Conservation (phyloP, 2,329 filamentous ascomycete species). For the Zalaria sp. region DNA sequence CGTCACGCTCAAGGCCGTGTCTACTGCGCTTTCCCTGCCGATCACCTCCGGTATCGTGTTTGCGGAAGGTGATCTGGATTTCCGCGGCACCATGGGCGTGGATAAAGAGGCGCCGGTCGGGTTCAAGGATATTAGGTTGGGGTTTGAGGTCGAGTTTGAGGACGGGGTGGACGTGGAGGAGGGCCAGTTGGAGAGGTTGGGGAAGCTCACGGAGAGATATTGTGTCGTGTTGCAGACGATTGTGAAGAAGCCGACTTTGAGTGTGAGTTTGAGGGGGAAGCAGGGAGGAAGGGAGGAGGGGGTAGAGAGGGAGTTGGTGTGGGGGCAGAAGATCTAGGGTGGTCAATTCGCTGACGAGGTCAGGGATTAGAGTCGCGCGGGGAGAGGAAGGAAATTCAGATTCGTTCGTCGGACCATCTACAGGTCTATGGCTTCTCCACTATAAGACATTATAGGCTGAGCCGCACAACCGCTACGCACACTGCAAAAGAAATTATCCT, state of each 20-base stretch:
- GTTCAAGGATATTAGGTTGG: conserved; percentile 31
- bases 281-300: conserved; percentile 11
- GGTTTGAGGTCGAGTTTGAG: conserved; percentile 27
- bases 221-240: conserved; percentile 31
- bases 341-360: too few species aligned
- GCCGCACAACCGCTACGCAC: too few species aligned
- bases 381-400: too few species aligned
- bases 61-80: conserved; percentile 35
- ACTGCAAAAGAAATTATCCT: too few species aligned
- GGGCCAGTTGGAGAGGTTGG: conserved; percentile 29
- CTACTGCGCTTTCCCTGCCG: conserved; percentile 31
- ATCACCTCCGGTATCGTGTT: conserved; percentile 27
- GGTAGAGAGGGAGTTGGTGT: neutral
- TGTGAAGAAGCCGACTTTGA: conserved; percentile 21
- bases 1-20: conserved; percentile 37
- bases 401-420: too few species aligned
- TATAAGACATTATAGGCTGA: too few species aligned
- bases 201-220: conserved; percentile 35
- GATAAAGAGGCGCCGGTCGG: conserved; percentile 32
- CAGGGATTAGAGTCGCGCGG: too few species aligned
- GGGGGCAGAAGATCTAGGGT: neutral
- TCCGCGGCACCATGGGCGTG: conserved; percentile 35
- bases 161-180: conserved; percentile 22
- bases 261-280: conserved; percentile 16
- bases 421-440: too few species aligned